Evolutionary conservation across 2,329 filamentous ascomycete species (phyloP), one percentile per base, ranked within the genome.

Genomic region (Pseudocercospora crystallina): DNA sequence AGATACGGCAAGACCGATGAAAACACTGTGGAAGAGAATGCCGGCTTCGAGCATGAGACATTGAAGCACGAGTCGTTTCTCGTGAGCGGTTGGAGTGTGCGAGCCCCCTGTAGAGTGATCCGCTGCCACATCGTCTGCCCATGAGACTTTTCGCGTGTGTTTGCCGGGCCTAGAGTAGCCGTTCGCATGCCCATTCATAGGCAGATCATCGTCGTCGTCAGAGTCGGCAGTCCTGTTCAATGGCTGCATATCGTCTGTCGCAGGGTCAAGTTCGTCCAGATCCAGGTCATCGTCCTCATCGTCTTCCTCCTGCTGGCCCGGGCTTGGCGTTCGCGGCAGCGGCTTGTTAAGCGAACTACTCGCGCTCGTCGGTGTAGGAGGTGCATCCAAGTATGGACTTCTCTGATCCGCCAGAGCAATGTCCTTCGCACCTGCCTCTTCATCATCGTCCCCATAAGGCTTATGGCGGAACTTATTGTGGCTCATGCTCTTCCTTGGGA

Each of bases 11-110:
- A 88, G 86, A 51, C 85, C 85, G 49, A 89, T 85, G 66, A 89
- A 89, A 52, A 90, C 80, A 54, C 83, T 87, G 71, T 90, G 87
- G 66, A 90, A 90, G 9, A 90, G 75, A 57, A 90, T 90, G 54
- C 87, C 87, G 49, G 86, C 84, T 68, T 90, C 87, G 5, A 90
- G 78, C 2, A 90, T 77, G 4, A 87, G 80, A 58, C 88, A 89
- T 69, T 90, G 87, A 61, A 89, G 76, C 2, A 86, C 79, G 67
- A 84, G 80, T 61, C 82, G 86, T 63, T 81, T 79, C 68, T 80
- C 76, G 70, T 76, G 57, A 5, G 58, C 51, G 8, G 48, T 53
- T 14, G 54, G 36, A 20, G 54, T 51, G 38, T 48, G 48, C 12
- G 36, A 30, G 42, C 15, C 31, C 10, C 8, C 9, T 0, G 29